These are phyloP conservation scores for Thermothielavioides terrestris DNA, from an alignment of 495 filamentous ascomycete species.

Conservation along the genomic window DNA sequence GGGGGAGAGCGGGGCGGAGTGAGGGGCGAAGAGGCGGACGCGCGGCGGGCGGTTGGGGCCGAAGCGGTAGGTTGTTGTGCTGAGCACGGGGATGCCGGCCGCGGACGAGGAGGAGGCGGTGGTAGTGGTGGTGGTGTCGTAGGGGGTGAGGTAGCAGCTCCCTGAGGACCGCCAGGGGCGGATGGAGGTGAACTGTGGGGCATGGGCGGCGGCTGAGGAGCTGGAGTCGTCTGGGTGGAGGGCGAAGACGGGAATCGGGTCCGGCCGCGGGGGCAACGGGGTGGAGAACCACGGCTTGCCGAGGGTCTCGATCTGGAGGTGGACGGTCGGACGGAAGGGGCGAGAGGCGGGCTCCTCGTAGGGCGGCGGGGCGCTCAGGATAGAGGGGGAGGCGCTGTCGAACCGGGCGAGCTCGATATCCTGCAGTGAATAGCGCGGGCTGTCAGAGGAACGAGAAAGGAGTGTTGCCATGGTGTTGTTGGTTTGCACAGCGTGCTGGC, in stretches of 20 bases:
- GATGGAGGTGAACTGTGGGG: conserved; percentile 34
- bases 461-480: neutral
- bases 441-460: neutral
- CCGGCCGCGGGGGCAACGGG: conserved; percentile 33
- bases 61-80: conserved; percentile 43
- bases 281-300: conserved; percentile 38
- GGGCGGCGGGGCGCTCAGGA: conserved; percentile 3
- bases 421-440: conserved; percentile 5
- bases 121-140: conserved; percentile 4
- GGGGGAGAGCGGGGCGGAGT: conserved; percentile 18
- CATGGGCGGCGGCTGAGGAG: neutral
- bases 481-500: too few species aligned
- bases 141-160: conserved; percentile 26
- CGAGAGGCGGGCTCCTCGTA: neutral
- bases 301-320: conserved; percentile 37
- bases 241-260: conserved; percentile 39
- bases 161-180: conserved; percentile 38
- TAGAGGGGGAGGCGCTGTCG: conserved; percentile 2
- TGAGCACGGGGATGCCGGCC: conserved; percentile 21
- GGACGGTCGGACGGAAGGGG: conserved; percentile 28
- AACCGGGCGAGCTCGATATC: conserved; percentile 11
- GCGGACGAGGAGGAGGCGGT: too few species aligned
- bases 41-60: conserved; percentile 34
- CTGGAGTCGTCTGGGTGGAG: conserved; percentile 2
- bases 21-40: conserved; percentile 11